Evolutionary conservation across 305 asterid species (phyloP).

Genomic region (Fraxinus angustifolia): DNA sequence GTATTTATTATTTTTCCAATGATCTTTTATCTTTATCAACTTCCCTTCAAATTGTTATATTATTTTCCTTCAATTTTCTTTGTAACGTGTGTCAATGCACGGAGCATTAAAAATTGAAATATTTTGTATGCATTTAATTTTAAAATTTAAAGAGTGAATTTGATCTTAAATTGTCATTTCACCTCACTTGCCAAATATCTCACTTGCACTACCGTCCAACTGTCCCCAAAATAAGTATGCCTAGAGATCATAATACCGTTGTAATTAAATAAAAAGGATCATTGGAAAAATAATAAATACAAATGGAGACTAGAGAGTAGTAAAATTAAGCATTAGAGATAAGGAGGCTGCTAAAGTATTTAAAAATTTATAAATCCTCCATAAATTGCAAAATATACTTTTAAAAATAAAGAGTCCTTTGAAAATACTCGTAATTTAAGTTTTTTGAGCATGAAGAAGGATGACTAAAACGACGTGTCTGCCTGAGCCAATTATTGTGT

Average conservation of each 20-base stretch:
- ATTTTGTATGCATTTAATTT: background rate
- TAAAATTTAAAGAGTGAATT: no score
- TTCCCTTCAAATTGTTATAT: no score
- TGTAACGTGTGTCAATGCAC: background rate
- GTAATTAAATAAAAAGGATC: no score
- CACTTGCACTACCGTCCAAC: background rate
- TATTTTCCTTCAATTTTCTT: no score
- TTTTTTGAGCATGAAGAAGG: background rate
- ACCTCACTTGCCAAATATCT: background rate
- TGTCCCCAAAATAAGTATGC: background rate
- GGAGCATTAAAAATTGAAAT: no score
- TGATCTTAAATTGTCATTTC: background rate
- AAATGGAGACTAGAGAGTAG: no score
- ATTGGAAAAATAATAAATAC: no score
- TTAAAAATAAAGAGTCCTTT: background rate
- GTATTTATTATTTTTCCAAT: no score
- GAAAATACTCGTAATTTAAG: background rate
- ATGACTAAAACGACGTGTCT: background rate
- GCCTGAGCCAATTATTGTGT: background rate
- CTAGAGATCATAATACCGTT: no score
- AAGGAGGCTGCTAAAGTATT: background rate
- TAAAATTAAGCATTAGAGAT: no score
- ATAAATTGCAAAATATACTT: no score
- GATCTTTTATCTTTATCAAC: background rate
- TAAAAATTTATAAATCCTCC: no score